Base-by-base conservation (phyloP, 176 grass and related monocot genomes). In the Leersia perrieri region DNA sequence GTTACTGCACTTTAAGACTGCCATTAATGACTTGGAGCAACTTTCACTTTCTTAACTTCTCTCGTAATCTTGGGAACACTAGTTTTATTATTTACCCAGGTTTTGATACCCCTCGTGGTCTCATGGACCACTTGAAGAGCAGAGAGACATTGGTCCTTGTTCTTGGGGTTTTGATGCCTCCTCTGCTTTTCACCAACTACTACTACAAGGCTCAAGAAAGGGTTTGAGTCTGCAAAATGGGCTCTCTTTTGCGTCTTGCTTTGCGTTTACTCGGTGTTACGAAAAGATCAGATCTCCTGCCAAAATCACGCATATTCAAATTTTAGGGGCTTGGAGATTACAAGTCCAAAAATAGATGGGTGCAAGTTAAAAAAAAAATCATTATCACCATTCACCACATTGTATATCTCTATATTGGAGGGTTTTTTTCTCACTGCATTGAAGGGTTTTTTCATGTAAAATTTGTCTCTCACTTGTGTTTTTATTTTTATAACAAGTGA, bases 111-210 rank as follows among this genome's bases (percentile, higher is more conserved):
- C n/a, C n/a, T n/a, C n/a, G n/a, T n/a, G n/a, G 18, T 4, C 20
- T 68, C 23, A 7, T 40, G 82, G 63, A 76, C 72, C 82, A 26
- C 26, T 60, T 16, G 11, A 34, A 51, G 57, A 35, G 57, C 22
- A 74, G 53, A 74, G 53, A 72, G 62, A 65, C 70, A 15, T 75
- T 23, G 71, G 42, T 66, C 38, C 8, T 15, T 44, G 42, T 74
- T 66, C 8, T 15, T 44, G 49, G 23, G 30, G 5, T 38, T 45
- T 29, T 22, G 28, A 11, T 38, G 27, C 33, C 66, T 39, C 66
- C 60, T 33, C 28, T 3, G 25, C 27, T 32, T 45, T 83, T 63
- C 69, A 64, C 80, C 69, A 18, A 15, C 62, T 1, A 18, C 68
- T 6, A 9, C 62, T 2, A 12, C 31, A 38, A n/a, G 15, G 22